phyloP scores from a whole-genome alignment of 2,329 filamentous ascomycete species.

The Monosporascus cannonballus region DNA sequence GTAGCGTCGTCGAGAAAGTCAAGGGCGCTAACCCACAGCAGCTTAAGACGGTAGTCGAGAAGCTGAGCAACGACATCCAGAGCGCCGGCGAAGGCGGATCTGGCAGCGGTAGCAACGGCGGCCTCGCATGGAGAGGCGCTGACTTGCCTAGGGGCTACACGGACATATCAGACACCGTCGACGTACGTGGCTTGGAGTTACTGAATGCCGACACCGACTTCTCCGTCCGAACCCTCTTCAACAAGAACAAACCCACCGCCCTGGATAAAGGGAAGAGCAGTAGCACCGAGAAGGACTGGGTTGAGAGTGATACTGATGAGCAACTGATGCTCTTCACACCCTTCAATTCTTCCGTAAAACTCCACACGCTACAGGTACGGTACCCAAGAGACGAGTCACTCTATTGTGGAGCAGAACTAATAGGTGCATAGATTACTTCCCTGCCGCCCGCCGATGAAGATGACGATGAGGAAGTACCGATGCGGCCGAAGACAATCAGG shows the following conservation, averaged over 20 bases:
- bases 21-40: constrained; percentile 67
- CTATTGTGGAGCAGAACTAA: constrained; percentile 6
- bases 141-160: constrained; percentile 71
- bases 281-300: constrained; percentile 79
- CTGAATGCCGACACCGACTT: constrained; percentile 78
- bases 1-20: constrained; percentile 60
- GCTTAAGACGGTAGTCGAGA: constrained; percentile 65
- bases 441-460: constrained; percentile 51
- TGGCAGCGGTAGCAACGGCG: constrained; percentile 34
- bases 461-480: constrained; percentile 68
- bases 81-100: constrained; percentile 41
- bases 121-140: constrained; percentile 64
- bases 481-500: constrained; percentile 76
- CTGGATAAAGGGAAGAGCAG: constrained; percentile 89
- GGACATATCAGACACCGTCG: constrained; percentile 78
- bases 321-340: constrained; percentile 91
- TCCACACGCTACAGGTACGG: constrained; percentile 70
- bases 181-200: constrained; percentile 74
- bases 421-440: constrained; percentile 68
- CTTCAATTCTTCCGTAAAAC: constrained; percentile 80
- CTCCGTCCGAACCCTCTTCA: constrained; percentile 67
- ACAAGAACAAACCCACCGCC: constrained; percentile 50
- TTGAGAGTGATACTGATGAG: constrained; percentile 95
- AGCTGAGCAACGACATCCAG: constrained; percentile 62
- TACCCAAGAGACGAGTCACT: not conserved